These are phyloP conservation scores for Ascochyta rabiei DNA, from an alignment of 2,329 filamentous ascomycete genomes.

Conservation along the genomic window DNA sequence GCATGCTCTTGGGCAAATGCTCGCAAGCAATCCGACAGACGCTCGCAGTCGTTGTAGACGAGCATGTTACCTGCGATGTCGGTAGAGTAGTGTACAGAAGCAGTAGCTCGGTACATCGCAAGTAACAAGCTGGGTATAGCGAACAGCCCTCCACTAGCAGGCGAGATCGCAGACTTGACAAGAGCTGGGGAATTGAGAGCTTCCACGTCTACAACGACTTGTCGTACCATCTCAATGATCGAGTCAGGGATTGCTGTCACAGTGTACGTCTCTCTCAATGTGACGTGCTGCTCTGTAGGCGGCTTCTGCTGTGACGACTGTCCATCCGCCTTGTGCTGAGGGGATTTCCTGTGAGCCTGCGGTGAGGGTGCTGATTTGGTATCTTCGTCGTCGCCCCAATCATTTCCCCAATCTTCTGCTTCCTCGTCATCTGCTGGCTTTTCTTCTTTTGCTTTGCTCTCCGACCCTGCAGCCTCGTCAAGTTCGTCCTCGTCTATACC, in stretches of 20 bases:
- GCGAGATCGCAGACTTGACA: constrained; percentile 62
- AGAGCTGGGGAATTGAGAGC: constrained; percentile 60
- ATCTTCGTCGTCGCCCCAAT: constrained; percentile 73
- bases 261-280: constrained; percentile 82
- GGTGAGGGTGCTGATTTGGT: constrained; percentile 21
- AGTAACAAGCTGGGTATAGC: constrained; percentile 73
- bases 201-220: constrained; percentile 53
- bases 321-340: constrained; percentile 40
- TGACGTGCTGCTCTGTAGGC: constrained; percentile 65
- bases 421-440: constrained; percentile 45
- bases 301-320: constrained; percentile 35
- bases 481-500: constrained; percentile 50
- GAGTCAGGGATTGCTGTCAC: constrained; percentile 86
- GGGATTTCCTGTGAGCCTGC: constrained; percentile 24
- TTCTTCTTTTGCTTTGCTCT: constrained; percentile 44
- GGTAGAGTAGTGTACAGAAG: constrained; percentile 73
- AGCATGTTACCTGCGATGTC: constrained; percentile 66
- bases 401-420: constrained; percentile 73
- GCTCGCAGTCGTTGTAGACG: constrained; percentile 68
- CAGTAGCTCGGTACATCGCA: constrained; percentile 80
- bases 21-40: constrained; percentile 61
- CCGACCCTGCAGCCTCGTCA: constrained; percentile 25
- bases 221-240: constrained; percentile 71
- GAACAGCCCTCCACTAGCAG: constrained; percentile 73
- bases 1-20: constrained; percentile 55